Evolutionary conservation across 495 filamentous ascomycete genomes (phyloP).

Genomic region (Podospora tetraspora): DNA sequence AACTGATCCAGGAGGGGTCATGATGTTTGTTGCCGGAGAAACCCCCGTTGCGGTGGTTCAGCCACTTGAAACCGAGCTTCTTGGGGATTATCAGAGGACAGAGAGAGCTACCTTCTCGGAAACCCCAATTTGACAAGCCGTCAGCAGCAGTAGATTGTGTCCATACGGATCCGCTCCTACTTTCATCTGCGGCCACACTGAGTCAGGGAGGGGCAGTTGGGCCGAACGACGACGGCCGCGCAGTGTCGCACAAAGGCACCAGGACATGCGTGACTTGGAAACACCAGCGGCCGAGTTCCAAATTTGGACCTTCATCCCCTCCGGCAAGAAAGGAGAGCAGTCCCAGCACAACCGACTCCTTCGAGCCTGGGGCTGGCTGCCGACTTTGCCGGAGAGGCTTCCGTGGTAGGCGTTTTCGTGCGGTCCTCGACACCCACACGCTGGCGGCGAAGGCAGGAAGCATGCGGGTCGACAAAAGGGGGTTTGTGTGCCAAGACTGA

Average conservation of each 20-base stretch:
- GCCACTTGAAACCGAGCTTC: neutral
- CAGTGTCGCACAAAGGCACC: neutral
- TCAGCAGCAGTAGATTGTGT: neutral
- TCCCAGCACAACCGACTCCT: neutral
- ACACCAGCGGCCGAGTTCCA: neutral
- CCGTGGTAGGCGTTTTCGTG: neutral
- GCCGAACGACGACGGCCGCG: neutral
- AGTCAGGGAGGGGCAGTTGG: neutral
- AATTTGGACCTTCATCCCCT: no score
- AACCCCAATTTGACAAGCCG: neutral
- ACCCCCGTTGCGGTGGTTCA: neutral
- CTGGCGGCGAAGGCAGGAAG: conserved; percentile 1
- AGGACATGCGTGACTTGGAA: neutral
- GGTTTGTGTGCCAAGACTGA: conserved; percentile 9
- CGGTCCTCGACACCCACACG: neutral
- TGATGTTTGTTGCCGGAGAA: neutral
- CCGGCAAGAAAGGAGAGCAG: no score
- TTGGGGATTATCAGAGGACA: neutral
- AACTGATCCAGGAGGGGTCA: neutral
- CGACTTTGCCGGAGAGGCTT: neutral
- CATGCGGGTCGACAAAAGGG: conserved; percentile 16
- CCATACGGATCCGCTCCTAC: neutral
- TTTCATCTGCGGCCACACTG: neutral
- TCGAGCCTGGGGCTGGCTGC: neutral
- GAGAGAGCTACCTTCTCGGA: neutral